Evolutionary conservation across 768 basidiomycete species (phyloP).

Genomic region (Russula sp.): DNA sequence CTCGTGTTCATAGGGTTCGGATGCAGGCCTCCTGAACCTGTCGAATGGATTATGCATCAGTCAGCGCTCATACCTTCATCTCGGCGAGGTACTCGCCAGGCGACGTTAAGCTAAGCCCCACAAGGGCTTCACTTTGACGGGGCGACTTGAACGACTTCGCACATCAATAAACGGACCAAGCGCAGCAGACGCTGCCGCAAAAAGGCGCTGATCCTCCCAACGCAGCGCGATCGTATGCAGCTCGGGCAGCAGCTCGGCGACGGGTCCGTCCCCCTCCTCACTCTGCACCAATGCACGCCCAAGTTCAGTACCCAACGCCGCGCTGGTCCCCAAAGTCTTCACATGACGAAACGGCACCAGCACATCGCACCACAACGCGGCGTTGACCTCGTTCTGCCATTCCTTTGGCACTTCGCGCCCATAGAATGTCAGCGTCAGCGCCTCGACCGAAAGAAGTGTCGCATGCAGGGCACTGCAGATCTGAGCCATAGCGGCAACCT

Average conservation of each 20-base stretch:
- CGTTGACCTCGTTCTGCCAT: background rate
- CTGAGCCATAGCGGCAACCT: background rate
- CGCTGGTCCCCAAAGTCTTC: background rate
- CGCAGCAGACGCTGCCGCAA: background rate
- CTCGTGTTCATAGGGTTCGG: no score
- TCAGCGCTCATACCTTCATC: background rate
- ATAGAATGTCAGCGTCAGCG: background rate
- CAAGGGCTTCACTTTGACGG: background rate
- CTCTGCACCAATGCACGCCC: background rate
- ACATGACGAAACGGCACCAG: background rate
- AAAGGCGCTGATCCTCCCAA: background rate
- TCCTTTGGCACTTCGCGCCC: background rate
- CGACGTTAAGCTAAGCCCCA: background rate
- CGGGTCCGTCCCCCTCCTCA: background rate
- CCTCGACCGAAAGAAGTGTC: background rate
- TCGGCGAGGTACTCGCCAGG: background rate
- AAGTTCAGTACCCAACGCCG: background rate
- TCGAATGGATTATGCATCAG: no score
- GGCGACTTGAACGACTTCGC: background rate
- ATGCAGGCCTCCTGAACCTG: no score
- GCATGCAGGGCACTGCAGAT: background rate
- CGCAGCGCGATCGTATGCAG: background rate
- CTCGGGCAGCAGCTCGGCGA: background rate
- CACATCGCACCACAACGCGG: background rate
- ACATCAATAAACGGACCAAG: background rate